Evolutionary conservation across 176 grass and related monocot species (phyloP), one percentile per base, ranked within the genome.

Genomic region (Raddia guianensis): DNA sequence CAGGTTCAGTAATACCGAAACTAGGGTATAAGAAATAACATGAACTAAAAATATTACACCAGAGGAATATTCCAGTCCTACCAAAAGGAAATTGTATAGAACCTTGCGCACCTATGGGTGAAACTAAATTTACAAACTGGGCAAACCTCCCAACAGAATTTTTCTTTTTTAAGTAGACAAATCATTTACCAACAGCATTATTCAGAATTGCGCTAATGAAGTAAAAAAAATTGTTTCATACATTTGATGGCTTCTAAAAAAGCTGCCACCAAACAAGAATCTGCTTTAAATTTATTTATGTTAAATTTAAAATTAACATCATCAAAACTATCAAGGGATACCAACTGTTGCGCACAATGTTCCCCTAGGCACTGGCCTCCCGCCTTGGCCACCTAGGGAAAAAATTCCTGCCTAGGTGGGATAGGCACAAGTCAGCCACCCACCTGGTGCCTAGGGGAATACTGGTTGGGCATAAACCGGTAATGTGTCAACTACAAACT

Each of bases 41-140:
- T 7, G 1, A 74, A 58, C 43, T 7, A 44, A 58, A 74, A 16
- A 66, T 8, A 20, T 58, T 52, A 34, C 42, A 66, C 27, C 27
- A 45, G 1, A 44, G 18, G 10, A 43, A 44, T 73, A 9, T 11
- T 44, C 72, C 18, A 20, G 16, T 44, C 12, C 6, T 12, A 21
- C 18, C 11, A 75, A 75, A 59, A 10, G 51, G 32, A 73, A 73
- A 73, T 16, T 56, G 16, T 5, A 56, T 43, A 57, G 72, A 43
- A 56, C 50, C 71, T 56, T 57, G 16, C 19, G 72, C 52, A 57
- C 52, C 37, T 55, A 55, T 61, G 19, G 58, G 50, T 55, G 15
- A 73, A 73, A 73, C 5, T 42, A 33, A 73, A 73, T 60, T 32
- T 60, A 60, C 9, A 60, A 60, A 60, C 12, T 60, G 58, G 20